A percentile compares a stretch with the other conserved stretches of the same genome.
Evolutionary conservation across 164 flowering plant genomes (phyloP).

Genomic region (Stephania cephalantha): DNA sequence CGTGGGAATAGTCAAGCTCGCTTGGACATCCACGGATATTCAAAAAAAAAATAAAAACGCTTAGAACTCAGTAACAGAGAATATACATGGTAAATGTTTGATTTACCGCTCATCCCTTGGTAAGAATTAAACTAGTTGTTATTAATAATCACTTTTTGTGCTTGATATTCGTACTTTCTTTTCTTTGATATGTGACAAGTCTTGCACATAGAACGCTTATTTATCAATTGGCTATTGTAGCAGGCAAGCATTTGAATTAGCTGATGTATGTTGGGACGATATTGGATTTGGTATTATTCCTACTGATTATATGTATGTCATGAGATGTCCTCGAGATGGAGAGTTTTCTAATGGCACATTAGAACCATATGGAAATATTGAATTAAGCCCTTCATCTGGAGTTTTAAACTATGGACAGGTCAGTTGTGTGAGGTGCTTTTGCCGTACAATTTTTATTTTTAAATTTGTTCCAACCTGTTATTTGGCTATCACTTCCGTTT

Average conservation of each 20-base stretch:
- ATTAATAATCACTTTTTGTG: not conserved
- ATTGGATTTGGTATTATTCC: conserved; percentile 54
- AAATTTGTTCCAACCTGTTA: not conserved
- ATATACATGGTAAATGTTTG: not conserved
- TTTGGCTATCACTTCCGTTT: not conserved
- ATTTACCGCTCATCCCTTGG: not conserved
- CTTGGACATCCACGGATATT: too few relatives aligned
- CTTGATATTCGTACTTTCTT: not conserved
- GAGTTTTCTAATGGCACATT: conserved; percentile 49
- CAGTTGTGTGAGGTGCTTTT: conserved; percentile 1
- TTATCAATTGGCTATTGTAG: not conserved
- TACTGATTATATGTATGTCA: conserved; percentile 67
- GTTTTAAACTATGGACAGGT: conserved; percentile 82
- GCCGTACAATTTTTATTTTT: not conserved
- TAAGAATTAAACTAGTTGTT: not conserved
- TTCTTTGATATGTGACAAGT: not conserved
- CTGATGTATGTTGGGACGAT: conserved; percentile 64
- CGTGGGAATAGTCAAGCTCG: too few relatives aligned
- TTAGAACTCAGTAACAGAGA: not conserved
- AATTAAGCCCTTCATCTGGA: conserved; percentile 68
- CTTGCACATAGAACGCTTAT: not conserved
- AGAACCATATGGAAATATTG: conserved; percentile 62
- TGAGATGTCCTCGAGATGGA: conserved; percentile 44
- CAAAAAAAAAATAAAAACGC: too few relatives aligned
- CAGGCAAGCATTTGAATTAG: conserved; percentile 14